A percentile compares a stretch with the other conserved stretches of the same genome.
These are phyloP conservation scores for Colletotrichum cordylinicola DNA, from an alignment of 2,329 filamentous ascomycete genomes.

Conservation along the genomic window DNA sequence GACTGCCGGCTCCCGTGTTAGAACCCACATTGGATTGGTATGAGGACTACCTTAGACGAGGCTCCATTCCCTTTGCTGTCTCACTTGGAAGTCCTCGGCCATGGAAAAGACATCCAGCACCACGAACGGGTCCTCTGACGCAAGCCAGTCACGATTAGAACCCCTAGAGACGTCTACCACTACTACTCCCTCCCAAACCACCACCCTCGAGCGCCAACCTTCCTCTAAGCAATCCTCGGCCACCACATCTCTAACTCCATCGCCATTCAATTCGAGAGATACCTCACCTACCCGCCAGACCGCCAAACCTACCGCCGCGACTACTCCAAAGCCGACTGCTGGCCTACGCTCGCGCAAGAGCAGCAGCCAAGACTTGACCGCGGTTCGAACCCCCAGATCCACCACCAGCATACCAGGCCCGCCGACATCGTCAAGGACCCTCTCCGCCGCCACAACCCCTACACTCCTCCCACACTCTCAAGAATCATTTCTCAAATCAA, in stretches of 20 bases:
- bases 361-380: constrained; percentile 69
- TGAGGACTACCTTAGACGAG: constrained; percentile 19
- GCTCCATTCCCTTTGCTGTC: constrained; percentile 23
- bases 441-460: constrained; percentile 73
- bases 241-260: constrained; percentile 39
- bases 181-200: constrained; percentile 29
- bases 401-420: constrained; percentile 63
- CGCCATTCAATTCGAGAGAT: constrained; percentile 49
- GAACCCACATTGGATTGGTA: constrained; percentile 21
- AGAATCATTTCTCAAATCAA: constrained; percentile 66
- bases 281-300: constrained; percentile 51
- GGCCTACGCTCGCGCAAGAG: constrained; percentile 67
- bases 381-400: constrained; percentile 56
- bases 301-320: constrained; percentile 40
- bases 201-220: constrained; percentile 29
- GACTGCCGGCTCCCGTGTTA: constrained; percentile 23
- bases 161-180: constrained; percentile 23
- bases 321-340: constrained; percentile 31
- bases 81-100: constrained; percentile 31
- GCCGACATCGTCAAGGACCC: constrained; percentile 67
- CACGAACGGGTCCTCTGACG: constrained; percentile 31
- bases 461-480: constrained; percentile 65
- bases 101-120: constrained; percentile 41
- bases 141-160: constrained; percentile 22
- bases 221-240: constrained; percentile 41